phyloP scores from a whole-genome alignment of 2,329 filamentous ascomycete genomes.

The Eurotiales sp. region DNA sequence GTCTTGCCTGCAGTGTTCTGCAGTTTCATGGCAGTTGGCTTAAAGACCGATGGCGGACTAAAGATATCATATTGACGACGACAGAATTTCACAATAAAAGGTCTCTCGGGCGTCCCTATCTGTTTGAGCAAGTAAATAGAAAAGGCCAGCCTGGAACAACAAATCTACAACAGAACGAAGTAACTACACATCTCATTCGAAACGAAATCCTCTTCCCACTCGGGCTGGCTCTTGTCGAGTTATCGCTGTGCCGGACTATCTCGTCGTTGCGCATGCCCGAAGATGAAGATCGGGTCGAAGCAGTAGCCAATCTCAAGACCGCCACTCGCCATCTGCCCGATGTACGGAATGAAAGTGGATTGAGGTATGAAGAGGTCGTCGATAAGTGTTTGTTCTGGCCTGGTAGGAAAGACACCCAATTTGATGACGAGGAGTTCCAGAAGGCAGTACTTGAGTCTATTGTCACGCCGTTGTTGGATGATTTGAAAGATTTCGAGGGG shows the following conservation, averaged over 20 bases:
- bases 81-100: neutral
- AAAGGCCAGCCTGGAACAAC: neutral
- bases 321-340: conserved; percentile 14
- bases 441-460: neutral
- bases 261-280: conserved; percentile 13
- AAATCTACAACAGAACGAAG: neutral
- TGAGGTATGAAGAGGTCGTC: conserved; percentile 10
- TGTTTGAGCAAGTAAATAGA: conserved; percentile 9
- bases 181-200: neutral
- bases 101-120: conserved; percentile 7
- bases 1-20: conserved; percentile 20
- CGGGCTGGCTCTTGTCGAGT: conserved; percentile 17
- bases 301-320: conserved; percentile 18
- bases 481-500: conserved; percentile 1
- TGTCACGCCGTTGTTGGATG: neutral
- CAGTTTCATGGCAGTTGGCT: conserved; percentile 23
- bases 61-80: conserved; percentile 17
- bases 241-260: conserved; percentile 20
- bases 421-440: conserved; percentile 2
- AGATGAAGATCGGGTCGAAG: conserved; percentile 17
- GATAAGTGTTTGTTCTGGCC: conserved; percentile 15
- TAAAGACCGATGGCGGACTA: conserved; percentile 14
- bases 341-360: conserved; percentile 19
- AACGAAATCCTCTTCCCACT: conserved; percentile 17
- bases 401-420: neutral